These are phyloP conservation scores for Podospora pseudoanserina DNA, from an alignment of 495 filamentous ascomycete species.

Conservation along the genomic window DNA sequence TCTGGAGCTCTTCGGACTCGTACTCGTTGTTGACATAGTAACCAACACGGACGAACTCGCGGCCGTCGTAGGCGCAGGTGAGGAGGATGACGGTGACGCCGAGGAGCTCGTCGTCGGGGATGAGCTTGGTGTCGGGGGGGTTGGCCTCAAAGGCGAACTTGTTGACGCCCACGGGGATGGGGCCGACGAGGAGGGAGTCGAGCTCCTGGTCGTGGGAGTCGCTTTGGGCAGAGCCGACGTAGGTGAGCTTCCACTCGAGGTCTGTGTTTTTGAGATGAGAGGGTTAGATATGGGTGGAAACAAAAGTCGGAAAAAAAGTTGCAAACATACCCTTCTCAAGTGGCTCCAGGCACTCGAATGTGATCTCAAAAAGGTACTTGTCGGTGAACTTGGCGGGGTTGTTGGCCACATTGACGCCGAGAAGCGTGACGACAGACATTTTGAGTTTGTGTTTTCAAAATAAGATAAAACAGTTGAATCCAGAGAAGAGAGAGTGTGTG, in stretches of 20 bases:
- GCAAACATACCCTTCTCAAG: slow-evolving; percentile 73
- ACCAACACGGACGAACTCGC: slow-evolving; percentile 96
- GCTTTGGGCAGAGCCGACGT: slow-evolving; percentile 96
- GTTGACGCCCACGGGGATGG: slow-evolving; percentile 94
- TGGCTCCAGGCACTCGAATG: slow-evolving; percentile 90
- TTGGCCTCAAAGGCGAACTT: slow-evolving; percentile 98
- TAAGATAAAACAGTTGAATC: not conserved
- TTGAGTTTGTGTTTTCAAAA: slow-evolving; percentile 31
- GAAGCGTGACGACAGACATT: slow-evolving; percentile 95
- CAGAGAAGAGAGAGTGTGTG: not conserved
- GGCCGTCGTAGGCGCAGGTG: slow-evolving; percentile 90
- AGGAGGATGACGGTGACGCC: slow-evolving; percentile 96
- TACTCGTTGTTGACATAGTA: slow-evolving; percentile 99
- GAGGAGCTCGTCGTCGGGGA: slow-evolving; percentile 90
- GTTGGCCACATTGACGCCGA: slow-evolving; percentile 92
- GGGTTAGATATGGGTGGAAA: not conserved
- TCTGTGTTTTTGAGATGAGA: slow-evolving; percentile 50
- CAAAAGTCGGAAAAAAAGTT: not conserved
- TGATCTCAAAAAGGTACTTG: slow-evolving; percentile 95
- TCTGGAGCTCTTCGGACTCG: slow-evolving; percentile 79
- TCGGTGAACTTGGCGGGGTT: slow-evolving; percentile 89
- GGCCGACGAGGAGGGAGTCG: slow-evolving; percentile 91
- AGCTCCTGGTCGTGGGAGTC: slow-evolving; percentile 98
- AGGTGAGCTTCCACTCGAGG: slow-evolving; percentile 98
- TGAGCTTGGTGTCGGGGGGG: slow-evolving; percentile 79